Percentiles rank a stretch among this genome's conserved stretches.
These are phyloP conservation scores for Tylopilus rubrobrunneus DNA, from an alignment of 768 basidiomycete species.

Conservation along the genomic window DNA sequence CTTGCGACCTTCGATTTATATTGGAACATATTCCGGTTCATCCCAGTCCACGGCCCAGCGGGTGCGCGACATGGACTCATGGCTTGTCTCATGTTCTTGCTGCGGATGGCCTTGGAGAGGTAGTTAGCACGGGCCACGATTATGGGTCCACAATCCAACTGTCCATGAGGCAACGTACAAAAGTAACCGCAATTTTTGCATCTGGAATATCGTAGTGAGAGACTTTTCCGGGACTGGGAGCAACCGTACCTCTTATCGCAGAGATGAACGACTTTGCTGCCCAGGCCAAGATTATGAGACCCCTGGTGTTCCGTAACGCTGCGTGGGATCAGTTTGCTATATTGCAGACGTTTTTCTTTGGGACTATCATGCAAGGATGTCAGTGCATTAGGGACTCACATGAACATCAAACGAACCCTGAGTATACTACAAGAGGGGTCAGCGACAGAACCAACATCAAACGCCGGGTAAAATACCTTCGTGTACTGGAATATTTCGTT, in stretches of 20 bases:
- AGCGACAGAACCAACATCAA: too few species aligned
- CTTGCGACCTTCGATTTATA: conserved; percentile 54
- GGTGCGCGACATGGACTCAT: conserved; percentile 60
- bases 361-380: too few species aligned
- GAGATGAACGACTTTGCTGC: conserved; percentile 46
- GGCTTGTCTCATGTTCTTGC: conserved; percentile 57
- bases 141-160: background rate
- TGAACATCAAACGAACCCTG: too few species aligned
- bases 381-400: too few species aligned
- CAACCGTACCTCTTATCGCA: conserved; percentile 45
- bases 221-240: background rate
- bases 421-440: too few species aligned
- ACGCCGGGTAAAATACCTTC: too few species aligned
- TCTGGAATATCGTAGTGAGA: conserved; percentile 23
- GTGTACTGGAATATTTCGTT: too few species aligned
- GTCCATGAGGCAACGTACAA: conserved; percentile 55
- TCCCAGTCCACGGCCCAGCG: conserved; percentile 48
- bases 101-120: conserved; percentile 47
- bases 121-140: background rate
- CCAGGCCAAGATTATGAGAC: conserved; percentile 45
- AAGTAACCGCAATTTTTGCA: conserved; percentile 56
- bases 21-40: conserved; percentile 42
- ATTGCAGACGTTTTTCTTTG: too few species aligned
- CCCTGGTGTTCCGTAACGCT: conserved; percentile 43
- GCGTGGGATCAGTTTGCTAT: conserved; percentile 40